Base-by-base conservation (phyloP, 108 stramenopile genomes). In the Fragilaria radians region DNA sequence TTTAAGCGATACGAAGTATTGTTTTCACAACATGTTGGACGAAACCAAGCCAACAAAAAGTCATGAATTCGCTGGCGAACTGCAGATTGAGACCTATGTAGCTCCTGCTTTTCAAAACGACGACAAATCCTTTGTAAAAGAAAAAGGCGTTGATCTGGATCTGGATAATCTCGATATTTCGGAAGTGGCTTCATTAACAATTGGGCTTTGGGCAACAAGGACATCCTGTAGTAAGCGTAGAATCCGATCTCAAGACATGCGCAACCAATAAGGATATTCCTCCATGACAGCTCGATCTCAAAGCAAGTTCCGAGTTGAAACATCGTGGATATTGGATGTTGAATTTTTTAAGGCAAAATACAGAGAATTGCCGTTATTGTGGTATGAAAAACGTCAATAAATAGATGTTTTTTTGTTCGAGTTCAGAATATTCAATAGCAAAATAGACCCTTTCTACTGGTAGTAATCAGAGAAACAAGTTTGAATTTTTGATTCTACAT, bases 61-160 rank as follows among this genome's bases (percentile, higher is more conserved):
- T 42, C 36, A 42, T 14, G 7, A 14, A 42, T 11, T 25, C 27
- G 9, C 25, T 27, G 5, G 7, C 18, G 54, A 27, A 55, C 4
- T 7, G 4, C 14, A 28, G 18, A 18, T 17, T 62, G 26, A 4
- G 19, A 14, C 7, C 5, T 9, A 25, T n/a, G 17, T 11, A 52
- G 18, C 25, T 9, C 14, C 18, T 62, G 49, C 4, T 19, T 50
- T 61, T 74, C 71, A 0, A 83, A 60, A 4, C 82, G 78, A 28
- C 48, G 34, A 27, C 76, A n/a, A 28, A 83, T 67, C 11, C 82
- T 67, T 18, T 57, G 21, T 26, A 79, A 24, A 11, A 83, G 51
- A 27, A 32, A 58, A 19, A 19, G 28, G 5, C 70, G 61, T 23
- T 69, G 72, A 5, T 54, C 29, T 14, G 59, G 67, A 54, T 76